These are phyloP conservation scores for Fusarium oxysporum DNA, from an alignment of 2,329 filamentous ascomycete genomes.

Conservation along the genomic window DNA sequence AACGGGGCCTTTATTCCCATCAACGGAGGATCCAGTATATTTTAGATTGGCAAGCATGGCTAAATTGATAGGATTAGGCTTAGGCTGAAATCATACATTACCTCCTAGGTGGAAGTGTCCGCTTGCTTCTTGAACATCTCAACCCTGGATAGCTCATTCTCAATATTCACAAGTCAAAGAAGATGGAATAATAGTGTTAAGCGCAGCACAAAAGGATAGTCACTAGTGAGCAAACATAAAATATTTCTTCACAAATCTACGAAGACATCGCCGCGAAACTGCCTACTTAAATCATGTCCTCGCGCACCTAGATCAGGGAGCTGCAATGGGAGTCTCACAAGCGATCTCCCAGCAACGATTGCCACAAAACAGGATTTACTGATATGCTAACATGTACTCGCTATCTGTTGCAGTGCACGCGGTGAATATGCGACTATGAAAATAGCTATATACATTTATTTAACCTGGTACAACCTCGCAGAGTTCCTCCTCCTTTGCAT, in stretches of 20 bases:
- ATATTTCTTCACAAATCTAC: neutral
- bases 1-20: neutral
- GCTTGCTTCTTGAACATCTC: neutral
- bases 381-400: no score
- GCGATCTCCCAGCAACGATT: neutral
- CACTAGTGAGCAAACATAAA: neutral
- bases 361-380: no score
- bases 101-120: no score
- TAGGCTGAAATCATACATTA: neutral
- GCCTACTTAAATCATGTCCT: neutral
- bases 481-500: no score
- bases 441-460: no score
- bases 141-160: neutral
- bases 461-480: no score
- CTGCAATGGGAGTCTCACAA: no score
- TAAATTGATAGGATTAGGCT: neutral
- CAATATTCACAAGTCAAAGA: neutral
- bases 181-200: neutral
- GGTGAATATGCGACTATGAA: no score
- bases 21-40: neutral
- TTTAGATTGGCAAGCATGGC: neutral
- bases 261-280: neutral
- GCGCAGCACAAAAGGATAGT: no score
- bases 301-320: no score
- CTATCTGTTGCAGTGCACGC: no score